These are phyloP conservation scores for Fusarium falciforme DNA, from an alignment of 2,329 filamentous ascomycete genomes.

Conservation along the genomic window DNA sequence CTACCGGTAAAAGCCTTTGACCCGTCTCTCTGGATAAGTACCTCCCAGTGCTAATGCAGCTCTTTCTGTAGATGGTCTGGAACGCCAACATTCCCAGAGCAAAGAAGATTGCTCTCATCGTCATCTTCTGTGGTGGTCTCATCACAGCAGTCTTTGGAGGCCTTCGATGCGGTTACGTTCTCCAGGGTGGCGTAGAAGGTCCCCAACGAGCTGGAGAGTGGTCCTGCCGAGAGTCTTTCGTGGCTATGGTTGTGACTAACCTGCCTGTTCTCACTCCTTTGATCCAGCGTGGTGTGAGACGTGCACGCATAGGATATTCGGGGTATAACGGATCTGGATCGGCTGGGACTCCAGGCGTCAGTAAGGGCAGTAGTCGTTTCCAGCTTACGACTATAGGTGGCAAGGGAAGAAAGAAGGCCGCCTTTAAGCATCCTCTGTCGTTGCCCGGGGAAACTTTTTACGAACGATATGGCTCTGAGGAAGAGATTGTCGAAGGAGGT, in stretches of 20 bases:
- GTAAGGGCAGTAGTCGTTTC: neutral
- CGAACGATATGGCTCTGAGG: neutral
- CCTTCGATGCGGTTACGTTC: neutral
- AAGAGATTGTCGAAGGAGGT: neutral
- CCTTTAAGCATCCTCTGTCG: neutral
- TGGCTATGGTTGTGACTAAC: neutral
- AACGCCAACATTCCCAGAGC: neutral
- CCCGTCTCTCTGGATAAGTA: neutral
- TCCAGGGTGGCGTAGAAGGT: neutral
- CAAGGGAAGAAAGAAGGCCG: neutral
- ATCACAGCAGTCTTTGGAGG: neutral
- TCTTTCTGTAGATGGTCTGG: neutral
- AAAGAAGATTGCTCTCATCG: neutral
- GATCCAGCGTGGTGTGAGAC: neutral
- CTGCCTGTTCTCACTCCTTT: neutral
- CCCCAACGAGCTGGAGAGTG: neutral
- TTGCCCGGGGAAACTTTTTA: neutral
- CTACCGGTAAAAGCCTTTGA: neutral
- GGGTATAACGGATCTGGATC: neutral
- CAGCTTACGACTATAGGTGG: neutral
- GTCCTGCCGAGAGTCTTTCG: neutral
- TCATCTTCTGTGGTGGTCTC: neutral
- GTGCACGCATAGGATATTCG: neutral
- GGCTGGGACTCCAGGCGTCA: neutral
- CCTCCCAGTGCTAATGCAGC: no score